Base-by-base conservation (phyloP, 352 stramenopile genomes). In the Halophytophthora polymorphica region DNA sequence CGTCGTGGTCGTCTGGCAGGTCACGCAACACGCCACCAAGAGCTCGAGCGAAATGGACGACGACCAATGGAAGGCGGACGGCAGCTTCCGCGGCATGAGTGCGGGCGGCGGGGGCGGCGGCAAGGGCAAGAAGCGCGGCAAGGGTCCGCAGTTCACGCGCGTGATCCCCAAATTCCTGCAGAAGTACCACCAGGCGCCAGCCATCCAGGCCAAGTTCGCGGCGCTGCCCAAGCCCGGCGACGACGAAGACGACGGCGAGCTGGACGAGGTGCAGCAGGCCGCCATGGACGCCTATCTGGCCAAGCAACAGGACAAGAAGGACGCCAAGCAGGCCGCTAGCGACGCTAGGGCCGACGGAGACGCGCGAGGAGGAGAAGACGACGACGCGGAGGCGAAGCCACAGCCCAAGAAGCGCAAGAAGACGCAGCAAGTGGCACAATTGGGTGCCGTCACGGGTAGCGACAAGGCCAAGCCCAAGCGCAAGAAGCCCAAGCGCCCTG, bases 101-200 rank as follows among this genome's bases (percentile, higher is more conserved):
- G 54, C 34, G 14, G 38, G 66, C n/a, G 57, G 33, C 13, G 61
- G 53, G 15, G 67, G 54, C 2, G 41, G 52, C 21, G 46, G 45
- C 36, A 63, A 67, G 10, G 63, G 54, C 21, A 73, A 72, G 19
- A 45, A 61, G 31, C 65, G 66, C 33, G 75, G 69, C 8, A 70
- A 78, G 29, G 74, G 74, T 0, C 83, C 78, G 10, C 66, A 90
- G 53, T 93, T 90, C 65, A 93, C 73, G 28, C 80, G 81, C 5
- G 79, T 91, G 52, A 86, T 93, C 46, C 83, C 83, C 33, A 91
- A 90, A 53, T 93, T 93, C 50, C 57, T 93, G 41, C 83, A 83
- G 37, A 83, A 89, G 38, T 93, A 76, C 52, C 77, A 90, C 50
- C 65, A 76, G 25, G 64, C 70, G 31, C 73, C 73, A 19, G 67